Base-by-base conservation (phyloP, 1,139 yeast genomes). In the Yamadazyma atlantica region DNA sequence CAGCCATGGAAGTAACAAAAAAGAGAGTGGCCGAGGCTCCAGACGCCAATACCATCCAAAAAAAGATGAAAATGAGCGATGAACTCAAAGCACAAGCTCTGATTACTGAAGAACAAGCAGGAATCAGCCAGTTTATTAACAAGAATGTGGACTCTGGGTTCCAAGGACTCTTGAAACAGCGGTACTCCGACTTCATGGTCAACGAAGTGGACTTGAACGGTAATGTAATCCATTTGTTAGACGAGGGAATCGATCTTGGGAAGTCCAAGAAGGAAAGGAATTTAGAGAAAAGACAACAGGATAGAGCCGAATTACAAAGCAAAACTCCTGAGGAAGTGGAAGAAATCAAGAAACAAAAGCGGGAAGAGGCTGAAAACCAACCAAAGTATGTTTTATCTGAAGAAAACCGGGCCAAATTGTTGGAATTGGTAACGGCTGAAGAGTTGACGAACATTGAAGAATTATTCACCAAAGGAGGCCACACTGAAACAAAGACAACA, bases 131-230 rank as follows among this genome's bases (percentile, higher is more conserved):
- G 40, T 89, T 69, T 52, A 64, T 88, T 28, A 79, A 81, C 34
- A 54, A 48, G 16, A 44, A 45, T n/a, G 48, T 52, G 39, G 58
- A 69, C 8, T 64, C 73, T 3, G 95, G 96, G 2, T 88, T 92
- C 48, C 60, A 60, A 18, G 98, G 97, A 2, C 73, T 76, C 11
- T 71, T 92, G 49, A 92, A 92, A 59, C 95, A 86, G 53, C 72
- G 96, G 45, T 89, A 89, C 62, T 82, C 96, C n/a, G 98, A 92
- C 58, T 94, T 94, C 57, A 73, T 88, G 56, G 98, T 92, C 32
- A 88, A 89, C 58, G 98, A 94, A 60, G 83, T 92, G 43, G 84
- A 73, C 43, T 50, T 64, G 22, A 64, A 77, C 19, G 95, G 88
- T 1, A 63, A 75, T 2, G 96, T 89, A 2, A 75, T 90, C 11